phyloP scores from a whole-genome alignment of 208 protist genomes.

The Crithidia fasciculata region DNA sequence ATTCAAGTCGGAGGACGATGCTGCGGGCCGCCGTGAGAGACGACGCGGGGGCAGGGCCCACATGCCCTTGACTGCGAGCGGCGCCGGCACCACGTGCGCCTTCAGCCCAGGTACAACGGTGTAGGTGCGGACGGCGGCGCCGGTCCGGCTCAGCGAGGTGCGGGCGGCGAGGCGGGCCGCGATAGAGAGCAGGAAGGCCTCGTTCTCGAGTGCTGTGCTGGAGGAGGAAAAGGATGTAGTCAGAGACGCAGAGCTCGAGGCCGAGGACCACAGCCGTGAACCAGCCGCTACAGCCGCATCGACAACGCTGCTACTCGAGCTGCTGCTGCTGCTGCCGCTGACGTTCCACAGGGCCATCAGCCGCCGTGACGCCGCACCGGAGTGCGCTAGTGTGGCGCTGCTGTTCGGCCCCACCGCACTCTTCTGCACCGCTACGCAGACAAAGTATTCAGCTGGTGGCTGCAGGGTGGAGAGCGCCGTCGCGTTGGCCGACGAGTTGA shows the following conservation, averaged over 20 bases:
- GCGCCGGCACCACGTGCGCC: slow-evolving; percentile 48
- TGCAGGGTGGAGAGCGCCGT: slow-evolving; percentile 20
- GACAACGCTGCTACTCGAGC: neutral
- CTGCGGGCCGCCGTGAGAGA: neutral
- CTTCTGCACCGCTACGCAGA: slow-evolving; percentile 67
- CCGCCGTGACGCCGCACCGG: slow-evolving; percentile 20
- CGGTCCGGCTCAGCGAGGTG: slow-evolving; percentile 19
- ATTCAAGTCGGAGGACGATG: neutral
- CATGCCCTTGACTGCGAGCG: slow-evolving; percentile 55
- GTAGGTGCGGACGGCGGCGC: slow-evolving; percentile 41
- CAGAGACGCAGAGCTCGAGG: neutral
- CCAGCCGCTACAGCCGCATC: no score
- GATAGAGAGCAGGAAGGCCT: slow-evolving; percentile 15
- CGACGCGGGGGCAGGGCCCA: slow-evolving; percentile 63
- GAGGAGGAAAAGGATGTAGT: slow-evolving; percentile 6
- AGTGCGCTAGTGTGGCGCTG: neutral
- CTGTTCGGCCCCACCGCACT: neutral
- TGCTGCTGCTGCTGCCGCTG: slow-evolving; percentile 9
- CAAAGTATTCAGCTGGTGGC: slow-evolving; percentile 54
- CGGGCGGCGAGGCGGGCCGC: slow-evolving; percentile 24
- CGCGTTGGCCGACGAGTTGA: slow-evolving; percentile 25
- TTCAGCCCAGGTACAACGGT: slow-evolving; percentile 62
- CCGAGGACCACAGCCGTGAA: neutral
- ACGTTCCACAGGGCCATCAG: slow-evolving; percentile 28
- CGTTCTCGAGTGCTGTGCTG: neutral